Evolutionary conservation across 2,329 filamentous ascomycete genomes (phyloP), one percentile per base, ranked within the genome.

Genomic region (Phoma sp.): DNA sequence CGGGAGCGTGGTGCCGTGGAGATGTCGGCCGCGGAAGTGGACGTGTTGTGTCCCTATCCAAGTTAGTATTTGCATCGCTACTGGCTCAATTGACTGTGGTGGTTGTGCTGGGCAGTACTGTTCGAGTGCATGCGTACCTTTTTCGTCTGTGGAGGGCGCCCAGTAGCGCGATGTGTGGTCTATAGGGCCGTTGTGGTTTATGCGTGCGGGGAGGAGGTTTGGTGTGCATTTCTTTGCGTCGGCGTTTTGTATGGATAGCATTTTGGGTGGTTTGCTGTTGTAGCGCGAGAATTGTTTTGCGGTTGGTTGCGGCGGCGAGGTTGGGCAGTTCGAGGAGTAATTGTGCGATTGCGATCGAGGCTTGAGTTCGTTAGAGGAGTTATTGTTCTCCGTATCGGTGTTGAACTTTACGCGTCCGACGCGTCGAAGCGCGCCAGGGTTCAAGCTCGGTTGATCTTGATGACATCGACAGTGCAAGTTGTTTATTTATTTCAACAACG

Each of bases 141-240:
- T 69, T 67, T 74, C 61, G 59, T 78, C 74, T 21, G 74, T 70
- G 25, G 69, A 74, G 0, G 91, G 89, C 5, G 78, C 81, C 92
- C 92, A 97, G 71, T 91, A 92, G 36, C 86, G 79, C 18, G 83
- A 74, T 5, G 83, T 78, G 1, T 85, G 79, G 43, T 87, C 83
- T 47, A 93, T 80, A 1, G 86, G 81, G 1, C 93, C 93, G 64
- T 90, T 85, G 74, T 96, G 88, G 65, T 93, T 83, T 68, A 97
- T 85, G 48, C 86, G 84, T 66, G 91, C 95, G 3, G 93, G 92
- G 12, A 97, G 81, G 17, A 96, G 78, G 67, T 96, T 88, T 4
- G 88, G 84, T 0, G 80, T 84, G 48, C 80, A 79, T 54, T 80
- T 80, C 36, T 67, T 54, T 1, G 65, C 51, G 2, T 64, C 56